Conservation (phyloP, 129 eudicot genomes). For the Escallonia herrerae region DNA sequence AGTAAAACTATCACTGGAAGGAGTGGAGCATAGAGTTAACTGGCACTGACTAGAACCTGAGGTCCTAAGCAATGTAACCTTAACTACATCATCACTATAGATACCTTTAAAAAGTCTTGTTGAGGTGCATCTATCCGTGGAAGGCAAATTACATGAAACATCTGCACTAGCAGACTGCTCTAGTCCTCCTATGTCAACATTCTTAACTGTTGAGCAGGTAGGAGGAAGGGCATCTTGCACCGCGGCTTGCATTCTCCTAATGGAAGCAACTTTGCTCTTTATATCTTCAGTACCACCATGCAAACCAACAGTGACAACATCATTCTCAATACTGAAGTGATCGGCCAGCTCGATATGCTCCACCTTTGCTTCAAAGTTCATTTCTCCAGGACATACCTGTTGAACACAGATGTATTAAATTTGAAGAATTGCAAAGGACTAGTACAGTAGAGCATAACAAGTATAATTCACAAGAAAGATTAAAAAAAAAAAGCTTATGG, state of each 20-base stretch:
- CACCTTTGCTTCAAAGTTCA: conserved; percentile 65
- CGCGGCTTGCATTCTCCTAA: conserved; percentile 53
- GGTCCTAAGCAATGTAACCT: conserved; percentile 54
- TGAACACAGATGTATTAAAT: conserved; percentile 8
- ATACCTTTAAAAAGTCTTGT: conserved; percentile 22
- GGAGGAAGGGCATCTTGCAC: conserved; percentile 50
- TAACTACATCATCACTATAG: conserved; percentile 38
- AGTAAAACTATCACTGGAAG: conserved; percentile 17
- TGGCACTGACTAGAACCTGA: conserved; percentile 41
- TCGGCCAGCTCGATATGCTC: conserved; percentile 56
- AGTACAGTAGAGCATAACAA: background rate
- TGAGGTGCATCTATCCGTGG: conserved; percentile 10
- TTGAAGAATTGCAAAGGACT: background rate
- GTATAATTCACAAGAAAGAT: background rate
- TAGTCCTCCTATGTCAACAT: conserved; percentile 2
- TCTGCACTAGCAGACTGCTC: conserved; percentile 4
- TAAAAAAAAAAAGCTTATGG: background rate
- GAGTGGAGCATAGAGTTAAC: conserved; percentile 30
- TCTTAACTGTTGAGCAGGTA: conserved; percentile 10
- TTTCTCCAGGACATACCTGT: conserved; percentile 76
- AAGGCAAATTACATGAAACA: conserved; percentile 11
- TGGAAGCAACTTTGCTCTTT: conserved; percentile 23
- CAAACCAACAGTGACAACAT: conserved; percentile 6
- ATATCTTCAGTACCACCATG: conserved; percentile 14
- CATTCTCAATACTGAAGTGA: conserved; percentile 32